These are phyloP conservation scores for Solioccasus polychromus DNA, from an alignment of 768 basidiomycete genomes.

Conservation along the genomic window DNA sequence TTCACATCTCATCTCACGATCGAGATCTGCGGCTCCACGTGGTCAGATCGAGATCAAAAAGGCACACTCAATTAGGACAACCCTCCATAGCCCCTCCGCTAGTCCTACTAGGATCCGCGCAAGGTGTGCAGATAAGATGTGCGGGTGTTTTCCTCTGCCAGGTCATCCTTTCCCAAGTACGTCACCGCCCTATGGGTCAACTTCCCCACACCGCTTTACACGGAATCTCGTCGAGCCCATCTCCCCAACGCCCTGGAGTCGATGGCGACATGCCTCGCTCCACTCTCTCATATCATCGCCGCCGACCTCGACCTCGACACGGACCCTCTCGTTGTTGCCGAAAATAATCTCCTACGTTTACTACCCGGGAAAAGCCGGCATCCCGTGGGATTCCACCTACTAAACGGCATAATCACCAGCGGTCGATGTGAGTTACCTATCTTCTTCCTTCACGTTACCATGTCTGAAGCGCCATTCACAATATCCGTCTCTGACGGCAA, in stretches of 20 bases:
- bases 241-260: too few species aligned
- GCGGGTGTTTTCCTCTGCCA: too few species aligned
- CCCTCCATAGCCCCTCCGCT: not conserved
- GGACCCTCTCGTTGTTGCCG: too few species aligned
- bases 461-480: slow-evolving; percentile 43
- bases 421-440: not conserved
- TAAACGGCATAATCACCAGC: not conserved
- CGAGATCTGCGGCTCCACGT: slow-evolving; percentile 30
- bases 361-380: not conserved
- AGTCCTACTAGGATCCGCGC: not conserved
- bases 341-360: not conserved
- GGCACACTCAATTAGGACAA: slow-evolving; percentile 3
- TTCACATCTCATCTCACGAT: slow-evolving; percentile 33
- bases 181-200: too few species aligned
- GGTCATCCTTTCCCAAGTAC: too few species aligned
- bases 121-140: too few species aligned
- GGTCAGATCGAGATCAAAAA: slow-evolving; percentile 30
- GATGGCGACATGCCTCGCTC: too few species aligned
- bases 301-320: too few species aligned
- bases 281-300: too few species aligned
- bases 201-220: too few species aligned
- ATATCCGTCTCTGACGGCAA: slow-evolving; percentile 44
- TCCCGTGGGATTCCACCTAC: slow-evolving; percentile 1
- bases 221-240: too few species aligned
- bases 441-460: not conserved